Evolutionary conservation across 148 eudicot species (phyloP), one percentile per base, ranked within the genome.

Genomic region (Pouteria glomerata): DNA sequence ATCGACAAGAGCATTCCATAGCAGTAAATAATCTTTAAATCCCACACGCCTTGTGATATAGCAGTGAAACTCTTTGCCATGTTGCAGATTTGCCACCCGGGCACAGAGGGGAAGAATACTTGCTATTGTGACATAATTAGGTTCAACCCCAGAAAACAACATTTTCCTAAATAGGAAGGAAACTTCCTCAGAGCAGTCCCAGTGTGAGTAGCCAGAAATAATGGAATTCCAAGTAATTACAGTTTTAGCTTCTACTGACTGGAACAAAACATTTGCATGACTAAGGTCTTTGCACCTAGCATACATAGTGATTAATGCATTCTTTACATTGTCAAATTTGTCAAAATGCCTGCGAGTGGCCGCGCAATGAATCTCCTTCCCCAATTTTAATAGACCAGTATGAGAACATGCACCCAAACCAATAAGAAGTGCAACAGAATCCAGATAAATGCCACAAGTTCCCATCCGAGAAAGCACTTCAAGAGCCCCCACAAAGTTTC

Each of bases 351-450:
- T 74, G 56, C 92, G 82, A 61, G 89, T 70, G 1, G 92, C 79
- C 72, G 83, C 65, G 64, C 88, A 91, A 67, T 93, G 98, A 55
- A 93, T 80, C 74, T 88, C 88, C 73, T 80, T 90, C 65, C 98
- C 98, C 24, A 65, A 35, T 60, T 70, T 81, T 39, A 78, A 12
- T 44, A 73, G 68, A 31, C 88, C 79, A 35, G 79, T 70, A 74
- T 87, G 92, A 51, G 98, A 87, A 81, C 98, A 90, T 23, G 98
- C 96, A 68, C 80, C 77, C 73, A 93, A 76, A 64, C 94, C 96
- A 62, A 78, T 87, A 47, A 88, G 79, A 65, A 86, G 61, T 23
- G 90, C 89, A 74, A 90, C 92, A 64, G 80, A 78, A 80, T 93
- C 98, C 76, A 89, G 76, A 27, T 61, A 77, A 69, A 72, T 61